A percentile compares a stretch with the other conserved stretches of the same genome.
These are phyloP conservation scores for Phialocephala sp. DNA, from an alignment of 2,329 filamentous ascomycete genomes.

Conservation along the genomic window DNA sequence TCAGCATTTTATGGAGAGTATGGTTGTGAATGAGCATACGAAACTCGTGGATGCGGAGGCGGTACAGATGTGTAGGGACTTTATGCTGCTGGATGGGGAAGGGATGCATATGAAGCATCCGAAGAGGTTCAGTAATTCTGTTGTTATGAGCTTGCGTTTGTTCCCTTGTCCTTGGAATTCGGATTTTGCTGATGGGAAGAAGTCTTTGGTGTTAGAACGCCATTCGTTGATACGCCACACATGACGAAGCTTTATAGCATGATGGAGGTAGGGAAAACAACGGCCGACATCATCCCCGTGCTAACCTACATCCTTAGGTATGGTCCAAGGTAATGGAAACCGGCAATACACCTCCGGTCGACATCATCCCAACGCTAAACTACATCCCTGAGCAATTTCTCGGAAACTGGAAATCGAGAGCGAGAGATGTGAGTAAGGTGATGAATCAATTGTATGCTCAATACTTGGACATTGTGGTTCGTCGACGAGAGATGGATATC, in stretches of 20 bases:
- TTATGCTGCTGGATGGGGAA: slow-evolving; percentile 47
- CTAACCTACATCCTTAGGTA: too few species aligned
- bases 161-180: not conserved
- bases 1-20: slow-evolving; percentile 51
- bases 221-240: slow-evolving; percentile 42
- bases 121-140: slow-evolving; percentile 55
- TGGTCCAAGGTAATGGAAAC: slow-evolving; percentile 50
- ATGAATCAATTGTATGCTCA: slow-evolving; percentile 51
- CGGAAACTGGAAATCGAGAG: slow-evolving; percentile 47
- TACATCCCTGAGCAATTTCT: slow-evolving; percentile 49
- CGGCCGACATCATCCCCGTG: not conserved
- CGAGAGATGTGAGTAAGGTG: slow-evolving; percentile 45
- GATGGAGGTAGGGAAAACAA: slow-evolving; percentile 47
- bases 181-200: slow-evolving; percentile 2
- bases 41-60: slow-evolving; percentile 54
- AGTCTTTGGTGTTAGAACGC: slow-evolving; percentile 47
- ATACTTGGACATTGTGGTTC: slow-evolving; percentile 40
- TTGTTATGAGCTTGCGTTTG: slow-evolving; percentile 50
- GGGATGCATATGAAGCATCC: slow-evolving; percentile 51
- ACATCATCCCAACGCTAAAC: slow-evolving; percentile 52
- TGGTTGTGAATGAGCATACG: slow-evolving; percentile 51
- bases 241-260: slow-evolving; percentile 48
- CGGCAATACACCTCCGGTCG: slow-evolving; percentile 55
- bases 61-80: slow-evolving; percentile 53
- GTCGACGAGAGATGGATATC: slow-evolving; percentile 40